These are phyloP conservation scores for Puccinia novopanici DNA, from an alignment of 1,284 basidiomycete genomes.

Conservation along the genomic window DNA sequence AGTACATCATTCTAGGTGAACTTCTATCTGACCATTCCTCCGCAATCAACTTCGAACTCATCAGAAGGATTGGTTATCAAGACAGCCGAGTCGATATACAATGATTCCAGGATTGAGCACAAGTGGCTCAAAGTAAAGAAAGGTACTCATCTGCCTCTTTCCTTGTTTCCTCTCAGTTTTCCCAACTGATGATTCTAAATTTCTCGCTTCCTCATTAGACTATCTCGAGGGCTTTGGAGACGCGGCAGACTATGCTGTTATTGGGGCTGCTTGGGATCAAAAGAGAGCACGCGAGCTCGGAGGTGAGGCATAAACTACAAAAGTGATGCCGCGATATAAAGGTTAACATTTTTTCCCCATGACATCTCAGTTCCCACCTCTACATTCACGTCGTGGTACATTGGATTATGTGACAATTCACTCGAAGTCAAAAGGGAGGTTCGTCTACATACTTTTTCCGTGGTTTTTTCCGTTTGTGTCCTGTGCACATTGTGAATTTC, in stretches of 20 bases:
- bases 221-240: conserved; percentile 83
- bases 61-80: conserved; percentile 75
- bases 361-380: conserved; percentile 68
- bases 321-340: neutral
- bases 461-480: conserved; percentile 76
- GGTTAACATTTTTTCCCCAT: neutral
- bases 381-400: conserved; percentile 75
- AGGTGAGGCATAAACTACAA: conserved; percentile 63
- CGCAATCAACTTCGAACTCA: neutral
- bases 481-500: neutral
- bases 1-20: neutral
- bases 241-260: conserved; percentile 71
- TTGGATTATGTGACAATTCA: conserved; percentile 64
- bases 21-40: neutral
- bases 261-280: conserved; percentile 77
- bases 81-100: conserved; percentile 69
- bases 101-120: conserved; percentile 62
- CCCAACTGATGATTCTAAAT: neutral
- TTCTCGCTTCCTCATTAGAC: conserved; percentile 67
- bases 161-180: neutral
- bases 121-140: conserved; percentile 76
- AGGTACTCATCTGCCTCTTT: conserved; percentile 9
- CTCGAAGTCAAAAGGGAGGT: conserved; percentile 29
- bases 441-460: conserved; percentile 52
- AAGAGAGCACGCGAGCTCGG: conserved; percentile 72